Base-by-base conservation (phyloP, 2,329 filamentous ascomycete species). In the Hirsutella thompsonii region DNA sequence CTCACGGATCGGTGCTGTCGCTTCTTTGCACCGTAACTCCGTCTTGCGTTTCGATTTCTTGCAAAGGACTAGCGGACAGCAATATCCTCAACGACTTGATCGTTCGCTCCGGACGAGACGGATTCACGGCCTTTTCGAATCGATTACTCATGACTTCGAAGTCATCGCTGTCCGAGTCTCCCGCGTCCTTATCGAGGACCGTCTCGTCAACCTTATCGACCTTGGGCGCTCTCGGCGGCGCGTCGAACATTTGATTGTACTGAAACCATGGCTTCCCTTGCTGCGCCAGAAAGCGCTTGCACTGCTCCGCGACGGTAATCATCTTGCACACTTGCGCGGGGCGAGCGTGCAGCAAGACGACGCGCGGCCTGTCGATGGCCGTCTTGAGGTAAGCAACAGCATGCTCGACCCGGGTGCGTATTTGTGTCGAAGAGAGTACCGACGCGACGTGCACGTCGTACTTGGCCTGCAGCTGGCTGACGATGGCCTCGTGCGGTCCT, bases 271-370 rank as follows among this genome's bases (percentile, higher is more conserved):
- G 48, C 44, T 61, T 63, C 3, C 64, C 65, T 33, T 63, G 57
- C 39, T 67, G 64, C 26, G 52, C 60, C 40, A 82, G 58, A 37
- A 76, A 62, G 32, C 71, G 62, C 56, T 81, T 81, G 42, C 68
- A 69, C 30, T 83, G 77, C 57, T 87, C 82, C 36, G 70, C 69
- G 36, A 86, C 70, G 4, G 74, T 80, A 49, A 85, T 73, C 51
- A 85, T 64, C 57, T 87, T 88, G 57, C 67, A 68, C 2, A 74
- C 68, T 3, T 76, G 69, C 9, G 55, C 45, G 0, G 69, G 61
- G 18, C 68, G 67, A 26, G 72, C 69, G 49, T 74, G 65, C 16
- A 78, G 56, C 32, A 78, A 54, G n/a, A 64, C 64, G 13, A 67
- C 52, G 9, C 58, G 55, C 37, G 52, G 49, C 20, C 43, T 44